phyloP scores from a whole-genome alignment of 208 protist genomes.

The Crithidia acanthocephali region DNA sequence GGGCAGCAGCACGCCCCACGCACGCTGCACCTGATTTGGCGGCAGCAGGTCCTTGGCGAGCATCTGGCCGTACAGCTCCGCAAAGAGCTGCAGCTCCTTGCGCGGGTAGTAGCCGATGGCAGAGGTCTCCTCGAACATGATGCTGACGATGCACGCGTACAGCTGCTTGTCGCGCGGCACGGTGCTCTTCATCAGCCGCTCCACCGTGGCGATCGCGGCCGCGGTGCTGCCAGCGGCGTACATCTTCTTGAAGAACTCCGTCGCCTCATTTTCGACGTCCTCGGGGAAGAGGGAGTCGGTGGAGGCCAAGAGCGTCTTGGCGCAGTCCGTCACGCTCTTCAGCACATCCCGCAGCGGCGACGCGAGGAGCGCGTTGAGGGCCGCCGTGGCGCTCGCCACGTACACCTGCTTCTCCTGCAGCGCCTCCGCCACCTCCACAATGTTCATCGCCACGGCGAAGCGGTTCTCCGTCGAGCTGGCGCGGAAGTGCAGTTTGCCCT shows the following conservation, averaged over 20 bases:
- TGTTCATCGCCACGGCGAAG: constrained; percentile 84
- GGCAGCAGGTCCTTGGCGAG: constrained; percentile 80
- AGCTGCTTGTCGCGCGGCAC: constrained; percentile 79
- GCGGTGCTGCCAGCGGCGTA: constrained; percentile 68
- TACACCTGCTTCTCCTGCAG: constrained; percentile 82
- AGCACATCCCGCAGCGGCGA: constrained; percentile 85
- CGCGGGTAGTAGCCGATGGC: constrained; percentile 78
- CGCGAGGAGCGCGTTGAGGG: constrained; percentile 74
- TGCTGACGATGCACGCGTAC: constrained; percentile 85
- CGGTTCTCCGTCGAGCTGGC: constrained; percentile 85
- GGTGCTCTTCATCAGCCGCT: constrained; percentile 63
- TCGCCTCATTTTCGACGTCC: constrained; percentile 87
- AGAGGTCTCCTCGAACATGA: constrained; percentile 86
- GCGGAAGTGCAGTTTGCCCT: constrained; percentile 84
- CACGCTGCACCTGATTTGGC: constrained; percentile 74
- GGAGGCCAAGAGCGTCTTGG: constrained; percentile 66
- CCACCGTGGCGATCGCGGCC: constrained; percentile 60
- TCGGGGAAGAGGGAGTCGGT: constrained; percentile 82
- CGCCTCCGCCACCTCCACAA: constrained; percentile 88
- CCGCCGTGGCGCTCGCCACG: constrained; percentile 78
- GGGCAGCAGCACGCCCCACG: constrained; percentile 90
- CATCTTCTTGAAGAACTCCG: constrained; percentile 86
- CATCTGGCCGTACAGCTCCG: constrained; percentile 85
- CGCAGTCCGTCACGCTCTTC: constrained; percentile 74
- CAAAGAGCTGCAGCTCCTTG: constrained; percentile 86